phyloP scores from a whole-genome alignment of 768 basidiomycete species.

The Mycena sanguinolenta region DNA sequence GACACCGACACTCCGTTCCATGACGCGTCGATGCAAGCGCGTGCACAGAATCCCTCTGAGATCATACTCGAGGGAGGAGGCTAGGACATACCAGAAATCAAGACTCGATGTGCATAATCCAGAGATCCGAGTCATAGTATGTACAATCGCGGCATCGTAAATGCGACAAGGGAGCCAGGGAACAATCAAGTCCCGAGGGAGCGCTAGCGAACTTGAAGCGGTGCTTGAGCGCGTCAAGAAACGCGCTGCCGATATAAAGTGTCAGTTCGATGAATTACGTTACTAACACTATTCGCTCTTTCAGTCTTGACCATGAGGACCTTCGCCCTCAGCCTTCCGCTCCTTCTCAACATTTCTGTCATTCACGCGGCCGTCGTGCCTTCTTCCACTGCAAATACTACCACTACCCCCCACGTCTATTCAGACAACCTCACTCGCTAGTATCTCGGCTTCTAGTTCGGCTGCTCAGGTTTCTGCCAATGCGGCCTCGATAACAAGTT shows the following conservation, averaged over 20 bases:
- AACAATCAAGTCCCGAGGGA: background rate
- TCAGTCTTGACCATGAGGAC: constrained; percentile 20
- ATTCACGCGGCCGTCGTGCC: background rate
- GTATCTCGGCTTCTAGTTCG: background rate
- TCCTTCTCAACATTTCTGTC: constrained; percentile 2
- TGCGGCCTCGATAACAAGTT: background rate
- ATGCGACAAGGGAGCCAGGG: background rate
- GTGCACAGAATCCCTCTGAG: too few species aligned
- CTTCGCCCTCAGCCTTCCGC: constrained; percentile 7
- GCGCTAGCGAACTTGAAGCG: too few species aligned
- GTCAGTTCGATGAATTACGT: too few species aligned
- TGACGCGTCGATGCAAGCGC: too few species aligned
- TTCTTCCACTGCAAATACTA: constrained; percentile 4
- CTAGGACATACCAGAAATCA: too few species aligned
- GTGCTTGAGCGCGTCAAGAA: too few species aligned
- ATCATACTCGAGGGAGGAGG: too few species aligned
- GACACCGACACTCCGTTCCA: too few species aligned
- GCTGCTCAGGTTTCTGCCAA: background rate
- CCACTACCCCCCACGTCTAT: constrained; percentile 16
- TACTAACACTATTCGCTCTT: too few species aligned
- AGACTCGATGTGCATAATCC: too few species aligned
- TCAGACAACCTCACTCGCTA: constrained; percentile 7
- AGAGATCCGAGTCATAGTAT: too few species aligned
- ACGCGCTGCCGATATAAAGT: background rate
- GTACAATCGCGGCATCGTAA: too few species aligned